Evolutionary conservation across 768 basidiomycete genomes (phyloP).

Genomic region (Heimioporus sp.): DNA sequence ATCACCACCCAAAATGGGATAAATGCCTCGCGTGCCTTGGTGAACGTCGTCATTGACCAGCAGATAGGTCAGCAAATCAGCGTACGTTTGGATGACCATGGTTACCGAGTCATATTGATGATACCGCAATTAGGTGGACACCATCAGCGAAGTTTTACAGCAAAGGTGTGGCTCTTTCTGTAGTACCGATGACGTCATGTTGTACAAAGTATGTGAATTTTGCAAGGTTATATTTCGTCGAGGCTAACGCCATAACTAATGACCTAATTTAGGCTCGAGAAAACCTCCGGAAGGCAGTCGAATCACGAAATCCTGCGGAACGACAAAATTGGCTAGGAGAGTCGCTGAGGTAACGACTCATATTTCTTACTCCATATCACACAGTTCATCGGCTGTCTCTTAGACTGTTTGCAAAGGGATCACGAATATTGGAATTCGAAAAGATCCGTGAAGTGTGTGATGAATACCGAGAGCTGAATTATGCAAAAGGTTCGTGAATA

Average conservation of each 20-base stretch:
- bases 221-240: not conserved
- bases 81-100: slow-evolving; percentile 43
- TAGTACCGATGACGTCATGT: slow-evolving; percentile 95
- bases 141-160: slow-evolving; percentile 92
- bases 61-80: slow-evolving; percentile 97
- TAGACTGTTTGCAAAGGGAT: slow-evolving; percentile 87
- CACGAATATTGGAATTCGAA: slow-evolving; percentile 78
- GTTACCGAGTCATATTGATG: slow-evolving; percentile 2
- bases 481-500: slow-evolving; percentile 64
- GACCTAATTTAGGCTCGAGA: slow-evolving; percentile 72
- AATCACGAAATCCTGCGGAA: slow-evolving; percentile 71
- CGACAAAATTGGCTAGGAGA: slow-evolving; percentile 79
- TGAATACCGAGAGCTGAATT: slow-evolving; percentile 86
- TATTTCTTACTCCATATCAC: not conserved
- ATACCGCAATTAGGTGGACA: slow-evolving; percentile 70
- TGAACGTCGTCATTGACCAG: slow-evolving; percentile 95
- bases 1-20: slow-evolving; percentile 84
- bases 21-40: slow-evolving; percentile 83
- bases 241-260: slow-evolving; percentile 3
- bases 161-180: slow-evolving; percentile 96
- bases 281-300: slow-evolving; percentile 86
- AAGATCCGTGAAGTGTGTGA: slow-evolving; percentile 82
- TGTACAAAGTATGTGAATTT: slow-evolving; percentile 74
- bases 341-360: slow-evolving; percentile 68
- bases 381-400: slow-evolving; percentile 7